phyloP scores from a whole-genome alignment of 495 filamentous ascomycete genomes.

The Friedmanniomyces simplex region DNA sequence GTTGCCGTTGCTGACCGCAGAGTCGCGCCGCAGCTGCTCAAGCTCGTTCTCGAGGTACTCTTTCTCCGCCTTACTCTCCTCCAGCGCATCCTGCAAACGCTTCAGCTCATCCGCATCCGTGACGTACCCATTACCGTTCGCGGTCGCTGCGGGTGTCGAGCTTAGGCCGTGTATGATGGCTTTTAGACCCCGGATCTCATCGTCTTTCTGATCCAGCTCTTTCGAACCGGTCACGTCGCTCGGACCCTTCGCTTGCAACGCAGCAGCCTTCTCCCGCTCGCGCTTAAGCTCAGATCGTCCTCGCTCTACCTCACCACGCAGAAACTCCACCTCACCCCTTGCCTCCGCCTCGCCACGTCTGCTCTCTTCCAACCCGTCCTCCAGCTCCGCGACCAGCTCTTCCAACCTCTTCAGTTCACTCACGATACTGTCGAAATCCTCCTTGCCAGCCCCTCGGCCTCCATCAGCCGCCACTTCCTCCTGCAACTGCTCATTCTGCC shows the following conservation, averaged over 20 bases:
- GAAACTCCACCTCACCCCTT: constrained; percentile 87
- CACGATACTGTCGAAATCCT: constrained; percentile 82
- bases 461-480: constrained; percentile 3
- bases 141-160: constrained; percentile 15
- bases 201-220: constrained; percentile 87
- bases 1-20: constrained; percentile 27
- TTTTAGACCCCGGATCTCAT: constrained; percentile 92
- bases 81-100: constrained; percentile 44
- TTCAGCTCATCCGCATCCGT: constrained; percentile 43
- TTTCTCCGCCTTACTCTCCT: constrained; percentile 65
- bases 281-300: constrained; percentile 81
- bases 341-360: constrained; percentile 95
- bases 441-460: constrained; percentile 10
- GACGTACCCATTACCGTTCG: constrained; percentile 23
- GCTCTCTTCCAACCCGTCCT: constrained; percentile 94
- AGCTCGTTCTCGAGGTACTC: constrained; percentile 83
- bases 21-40: constrained; percentile 41
- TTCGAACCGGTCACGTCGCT: constrained; percentile 33
- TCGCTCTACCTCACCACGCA: constrained; percentile 90
- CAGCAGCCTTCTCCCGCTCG: constrained; percentile 79
- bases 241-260: constrained; percentile 41
- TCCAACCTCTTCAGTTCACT: constrained; percentile 88
- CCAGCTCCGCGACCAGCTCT: constrained; percentile 88
- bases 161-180: constrained; percentile 95
- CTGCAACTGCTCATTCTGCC: constrained; percentile 49